Conservation (phyloP, 129 eudicot species). For the Solidago caesia region DNA sequence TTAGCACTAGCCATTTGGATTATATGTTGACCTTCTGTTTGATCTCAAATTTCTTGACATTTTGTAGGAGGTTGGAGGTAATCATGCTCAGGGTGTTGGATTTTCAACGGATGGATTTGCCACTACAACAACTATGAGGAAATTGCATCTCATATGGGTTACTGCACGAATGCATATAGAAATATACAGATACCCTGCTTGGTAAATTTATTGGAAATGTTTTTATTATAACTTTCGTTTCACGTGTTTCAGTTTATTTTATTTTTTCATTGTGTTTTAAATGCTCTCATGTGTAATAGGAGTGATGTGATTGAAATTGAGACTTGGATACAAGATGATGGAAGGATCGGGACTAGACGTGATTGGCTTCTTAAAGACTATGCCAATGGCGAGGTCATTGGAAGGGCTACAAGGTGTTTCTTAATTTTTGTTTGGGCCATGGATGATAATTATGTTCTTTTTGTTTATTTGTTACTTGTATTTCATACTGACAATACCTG, state of each 20-base stretch:
- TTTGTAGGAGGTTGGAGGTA: slow-evolving; percentile 57
- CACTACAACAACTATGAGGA: neutral
- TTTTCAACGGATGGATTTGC: neutral
- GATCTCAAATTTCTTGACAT: slow-evolving; percentile 12
- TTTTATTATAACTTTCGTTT: neutral
- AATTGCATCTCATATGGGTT: slow-evolving; percentile 1
- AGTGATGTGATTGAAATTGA: neutral
- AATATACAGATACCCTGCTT: slow-evolving; percentile 14
- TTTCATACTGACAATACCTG: neutral
- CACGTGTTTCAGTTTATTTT: neutral
- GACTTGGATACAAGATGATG: neutral
- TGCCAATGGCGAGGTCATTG: neutral
- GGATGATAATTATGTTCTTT: neutral
- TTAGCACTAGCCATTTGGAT: neutral
- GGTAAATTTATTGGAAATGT: neutral
- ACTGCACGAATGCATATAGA: neutral
- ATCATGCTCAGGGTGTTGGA: slow-evolving; percentile 1
- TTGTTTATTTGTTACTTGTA: neutral
- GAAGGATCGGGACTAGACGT: slow-evolving; percentile 3
- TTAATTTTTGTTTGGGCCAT: neutral
- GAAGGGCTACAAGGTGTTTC: slow-evolving; percentile 15
- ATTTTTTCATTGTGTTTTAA: neutral
- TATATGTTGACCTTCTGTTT: neutral
- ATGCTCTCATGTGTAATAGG: neutral
- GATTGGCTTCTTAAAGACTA: slow-evolving; percentile 4